Conservation (phyloP, 768 basidiomycete species). For the Terana coerulea region DNA sequence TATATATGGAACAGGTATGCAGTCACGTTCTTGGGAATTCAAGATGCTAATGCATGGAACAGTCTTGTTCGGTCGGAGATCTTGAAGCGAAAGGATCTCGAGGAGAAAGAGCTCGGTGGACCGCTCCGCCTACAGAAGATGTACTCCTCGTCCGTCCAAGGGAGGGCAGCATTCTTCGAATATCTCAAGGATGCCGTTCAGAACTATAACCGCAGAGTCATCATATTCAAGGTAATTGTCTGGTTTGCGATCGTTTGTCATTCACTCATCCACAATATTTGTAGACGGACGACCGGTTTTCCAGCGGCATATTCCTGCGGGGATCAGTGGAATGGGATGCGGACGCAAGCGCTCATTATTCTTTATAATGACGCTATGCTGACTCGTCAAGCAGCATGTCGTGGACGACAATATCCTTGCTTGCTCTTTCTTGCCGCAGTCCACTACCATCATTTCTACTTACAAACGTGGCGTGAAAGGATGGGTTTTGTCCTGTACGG, state of each 20-base stretch:
- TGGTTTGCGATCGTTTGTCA: background rate
- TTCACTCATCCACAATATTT: background rate
- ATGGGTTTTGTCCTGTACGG: slow-evolving; percentile 53
- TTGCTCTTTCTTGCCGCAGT: slow-evolving; percentile 56
- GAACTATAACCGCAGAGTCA: slow-evolving; percentile 54
- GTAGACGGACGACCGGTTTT: slow-evolving; percentile 59
- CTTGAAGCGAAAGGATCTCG: slow-evolving; percentile 45
- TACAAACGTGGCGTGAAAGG: slow-evolving; percentile 49
- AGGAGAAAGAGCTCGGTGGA: slow-evolving; percentile 44
- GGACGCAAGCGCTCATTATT: slow-evolving; percentile 14
- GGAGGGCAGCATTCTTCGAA: slow-evolving; percentile 56
- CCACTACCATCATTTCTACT: slow-evolving; percentile 42
- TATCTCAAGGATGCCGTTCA: slow-evolving; percentile 53
- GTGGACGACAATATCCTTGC: slow-evolving; percentile 58
- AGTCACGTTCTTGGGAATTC: background rate
- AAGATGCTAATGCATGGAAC: background rate
- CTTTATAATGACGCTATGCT: background rate
- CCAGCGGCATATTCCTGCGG: slow-evolving; percentile 60
- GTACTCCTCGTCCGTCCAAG: slow-evolving; percentile 52
- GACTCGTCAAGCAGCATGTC: slow-evolving; percentile 49
- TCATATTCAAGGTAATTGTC: slow-evolving; percentile 49
- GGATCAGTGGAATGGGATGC: slow-evolving; percentile 48
- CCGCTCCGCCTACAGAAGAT: slow-evolving; percentile 57
- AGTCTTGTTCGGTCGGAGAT: slow-evolving; percentile 61
- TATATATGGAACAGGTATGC: slow-evolving; percentile 51